Percentiles rank a stretch among this genome's conserved stretches.
Conservation (phyloP, 768 basidiomycete genomes). For the Tylopilus rubrobrunneus region DNA sequence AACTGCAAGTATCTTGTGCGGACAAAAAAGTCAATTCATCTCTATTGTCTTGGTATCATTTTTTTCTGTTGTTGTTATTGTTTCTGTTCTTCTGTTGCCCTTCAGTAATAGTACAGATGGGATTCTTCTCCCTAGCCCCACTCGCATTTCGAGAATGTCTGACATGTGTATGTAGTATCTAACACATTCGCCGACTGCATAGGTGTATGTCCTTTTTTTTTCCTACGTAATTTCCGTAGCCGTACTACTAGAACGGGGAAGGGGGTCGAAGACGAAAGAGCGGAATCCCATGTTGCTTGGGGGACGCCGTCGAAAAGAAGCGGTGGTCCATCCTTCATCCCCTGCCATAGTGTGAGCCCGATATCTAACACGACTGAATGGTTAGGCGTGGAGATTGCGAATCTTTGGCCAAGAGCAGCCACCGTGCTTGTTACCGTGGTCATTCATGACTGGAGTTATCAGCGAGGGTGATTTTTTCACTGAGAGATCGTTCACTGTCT, state of each 20-base stretch:
- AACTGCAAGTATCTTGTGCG: slow-evolving; percentile 1
- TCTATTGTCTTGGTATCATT: slow-evolving; percentile 11
- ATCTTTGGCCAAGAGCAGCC: too few species aligned
- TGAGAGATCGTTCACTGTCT: too few species aligned
- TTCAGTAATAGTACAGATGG: slow-evolving; percentile 9
- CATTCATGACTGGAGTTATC: too few species aligned
- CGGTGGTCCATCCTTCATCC: too few species aligned
- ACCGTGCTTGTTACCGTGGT: too few species aligned
- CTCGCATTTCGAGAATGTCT: slow-evolving; percentile 4
- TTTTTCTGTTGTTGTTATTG: slow-evolving; percentile 17
- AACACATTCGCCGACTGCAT: slow-evolving; percentile 11
- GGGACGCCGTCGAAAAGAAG: background rate
- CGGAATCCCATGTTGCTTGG: slow-evolving; percentile 10
- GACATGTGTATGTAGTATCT: slow-evolving; percentile 23
- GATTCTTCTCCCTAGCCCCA: slow-evolving; percentile 4
- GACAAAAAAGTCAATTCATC: slow-evolving; percentile 16
- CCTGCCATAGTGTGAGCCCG: too few species aligned
- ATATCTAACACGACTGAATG: background rate
- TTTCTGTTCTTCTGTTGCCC: slow-evolving; percentile 5
- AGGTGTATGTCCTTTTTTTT: slow-evolving; percentile 3
- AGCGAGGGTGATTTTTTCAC: too few species aligned
- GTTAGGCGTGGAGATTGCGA: too few species aligned
- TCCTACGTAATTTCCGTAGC: slow-evolving; percentile 10
- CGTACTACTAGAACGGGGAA: slow-evolving; percentile 18
- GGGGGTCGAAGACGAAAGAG: slow-evolving; percentile 3